phyloP scores from a whole-genome alignment of 345 rosid genomes.

The Erucastrum elatum region DNA sequence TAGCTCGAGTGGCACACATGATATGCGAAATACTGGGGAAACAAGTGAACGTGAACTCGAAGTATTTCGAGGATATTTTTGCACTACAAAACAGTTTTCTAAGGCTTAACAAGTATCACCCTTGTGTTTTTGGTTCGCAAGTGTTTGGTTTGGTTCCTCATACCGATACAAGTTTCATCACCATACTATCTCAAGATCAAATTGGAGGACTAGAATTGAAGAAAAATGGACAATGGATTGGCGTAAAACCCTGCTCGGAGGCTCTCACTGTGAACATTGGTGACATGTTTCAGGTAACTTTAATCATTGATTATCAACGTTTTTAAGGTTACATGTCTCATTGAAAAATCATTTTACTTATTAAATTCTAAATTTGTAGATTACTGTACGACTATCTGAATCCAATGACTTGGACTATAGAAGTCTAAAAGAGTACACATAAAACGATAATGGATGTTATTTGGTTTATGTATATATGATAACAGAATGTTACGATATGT shows the following conservation, averaged over 20 bases:
- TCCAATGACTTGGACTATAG: background rate
- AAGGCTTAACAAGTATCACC: slow-evolving; percentile 76
- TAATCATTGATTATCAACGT: background rate
- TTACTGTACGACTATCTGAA: background rate
- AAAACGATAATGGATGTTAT: background rate
- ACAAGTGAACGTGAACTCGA: slow-evolving; percentile 42
- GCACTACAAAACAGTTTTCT: slow-evolving; percentile 44
- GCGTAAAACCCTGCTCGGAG: slow-evolving; percentile 57
- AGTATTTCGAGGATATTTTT: slow-evolving; percentile 51
- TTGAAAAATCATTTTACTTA: background rate
- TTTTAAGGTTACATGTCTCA: slow-evolving; percentile 6
- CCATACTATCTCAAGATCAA: slow-evolving; percentile 60
- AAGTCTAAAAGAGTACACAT: background rate
- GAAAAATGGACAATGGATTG: slow-evolving; percentile 62
- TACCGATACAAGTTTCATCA: slow-evolving; percentile 68
- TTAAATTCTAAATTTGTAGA: background rate
- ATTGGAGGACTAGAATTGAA: slow-evolving; percentile 66
- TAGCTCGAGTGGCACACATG: slow-evolving; percentile 44
- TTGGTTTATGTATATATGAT: background rate
- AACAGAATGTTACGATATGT: background rate
- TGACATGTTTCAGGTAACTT: slow-evolving; percentile 73
- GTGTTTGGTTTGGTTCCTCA: slow-evolving; percentile 75
- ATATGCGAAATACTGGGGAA: slow-evolving; percentile 51
- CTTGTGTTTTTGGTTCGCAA: slow-evolving; percentile 51
- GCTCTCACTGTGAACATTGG: slow-evolving; percentile 69